Base-by-base conservation (phyloP, 1,139 yeast species). In the Scheffersomyces titani region DNA sequence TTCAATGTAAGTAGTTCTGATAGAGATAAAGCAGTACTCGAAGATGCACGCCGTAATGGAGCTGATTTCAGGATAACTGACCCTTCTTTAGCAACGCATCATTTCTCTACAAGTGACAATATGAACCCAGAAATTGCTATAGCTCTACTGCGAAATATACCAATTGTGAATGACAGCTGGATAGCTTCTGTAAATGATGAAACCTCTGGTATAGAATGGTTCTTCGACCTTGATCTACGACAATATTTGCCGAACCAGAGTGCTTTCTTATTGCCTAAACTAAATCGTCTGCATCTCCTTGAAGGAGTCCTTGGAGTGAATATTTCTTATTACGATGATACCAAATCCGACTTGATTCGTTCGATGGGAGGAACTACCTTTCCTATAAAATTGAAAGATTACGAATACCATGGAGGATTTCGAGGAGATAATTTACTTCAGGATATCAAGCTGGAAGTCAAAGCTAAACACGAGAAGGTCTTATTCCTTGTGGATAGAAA, bases 91-190 rank as follows among this genome's bases (percentile, higher is more conserved):
- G 74, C 76, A 1, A 72, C 77, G 2, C 78, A 74, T 59, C 69
- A 64, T 45, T 61, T 63, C n/a, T 68, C 54, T 55, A 6, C 55
- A 51, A 6, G 62, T 58, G 30, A 60, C 61, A 47, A 53, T 59
- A 5, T 59, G 70, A 51, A 65, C 52, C 18, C 53, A 49, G 22
- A 52, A 52, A 19, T 47, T 47, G 51, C 63, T 51, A 56, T 66
- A 13, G 70, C 75, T 1, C 59, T 75, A 20, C 68, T 70, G 65
- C 60, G 69, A 49, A 75, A 68, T 0, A 54, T 72, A 2, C 75
- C 77, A 1, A 58, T 76, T 5, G 62, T 76, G 13, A 64, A 67
- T 50, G 54, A 61, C 7, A 50, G 55, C 2, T 76, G 80, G 80
- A 45, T 67, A 11, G 59, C 61, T 21, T 57, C 53, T 16, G 56